Evolutionary conservation across 768 basidiomycete species (phyloP), one percentile per base, ranked within the genome.

Genomic region (Tricholoma sp.): DNA sequence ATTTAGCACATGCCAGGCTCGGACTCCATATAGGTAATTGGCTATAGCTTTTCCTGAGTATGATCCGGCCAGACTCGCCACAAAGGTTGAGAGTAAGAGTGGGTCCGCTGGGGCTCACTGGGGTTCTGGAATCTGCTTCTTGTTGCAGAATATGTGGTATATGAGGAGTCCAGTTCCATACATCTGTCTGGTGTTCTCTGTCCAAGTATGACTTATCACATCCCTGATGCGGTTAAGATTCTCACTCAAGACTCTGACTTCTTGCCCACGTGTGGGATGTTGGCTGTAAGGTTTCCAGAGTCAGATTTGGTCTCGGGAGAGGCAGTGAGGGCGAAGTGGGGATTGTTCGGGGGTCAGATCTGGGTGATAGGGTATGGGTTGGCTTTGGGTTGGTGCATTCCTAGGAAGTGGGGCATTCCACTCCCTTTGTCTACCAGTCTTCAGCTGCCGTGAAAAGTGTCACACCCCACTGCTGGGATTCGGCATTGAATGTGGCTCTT

Each of bases 1-100:
- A 54, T 82, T 78, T 0, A 80, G 50, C 1, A 73, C 63, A 59
- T 82, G 78, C 79, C 79, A 82, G 2, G 79, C 77, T 1, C 70
- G 60, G 0, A 81, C 44, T 0, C 72, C 74, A 1, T 59, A 57
- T 0, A 78, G n/a, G 53, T 75, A 78, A 63, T 78, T 79, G 1
- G 51, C 37, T 0, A 80, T n/a, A n/a, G n/a, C n/a, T n/a, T n/a
- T n/a, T n/a, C n/a, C n/a, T n/a, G n/a, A n/a, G n/a, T n/a, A n/a
- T 0, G 67, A 36, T 0, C 75, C 76, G 0, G 71, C 70, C 0
- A 68, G 55, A 2, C n/a, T 59, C 0, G 74, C 44, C 0, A 76
- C 55, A 31, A 75, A 78, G 0, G 65, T 32, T 11, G 60, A 28
- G 0, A 81, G 28, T 0, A 79, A 52, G 0, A 37, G 31, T 3